Percentiles rank a stretch among this genome's conserved stretches.
Evolutionary conservation across 2,329 filamentous ascomycete genomes (phyloP).

Genomic region (Clarireedia monteithiana): DNA sequence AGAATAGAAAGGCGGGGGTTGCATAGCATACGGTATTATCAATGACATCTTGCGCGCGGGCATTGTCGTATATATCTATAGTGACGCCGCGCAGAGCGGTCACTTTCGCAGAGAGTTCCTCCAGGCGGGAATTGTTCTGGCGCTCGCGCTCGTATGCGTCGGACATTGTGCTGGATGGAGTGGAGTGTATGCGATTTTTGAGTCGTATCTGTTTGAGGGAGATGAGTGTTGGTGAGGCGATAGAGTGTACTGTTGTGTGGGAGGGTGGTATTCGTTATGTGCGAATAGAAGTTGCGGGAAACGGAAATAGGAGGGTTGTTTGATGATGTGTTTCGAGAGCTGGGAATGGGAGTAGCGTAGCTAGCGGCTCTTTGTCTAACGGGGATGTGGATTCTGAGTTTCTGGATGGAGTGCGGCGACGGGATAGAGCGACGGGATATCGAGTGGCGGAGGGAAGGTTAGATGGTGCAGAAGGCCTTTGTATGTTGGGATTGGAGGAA

Average conservation of each 20-base stretch:
- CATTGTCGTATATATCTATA: constrained; percentile 96
- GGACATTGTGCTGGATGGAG: constrained; percentile 43
- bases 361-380: too few relatives aligned
- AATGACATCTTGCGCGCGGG: constrained; percentile 78
- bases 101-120: constrained; percentile 86
- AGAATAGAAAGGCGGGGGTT: not conserved
- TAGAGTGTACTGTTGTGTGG: not conserved
- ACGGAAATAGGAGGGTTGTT: not conserved
- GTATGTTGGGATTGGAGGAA: too few relatives aligned
- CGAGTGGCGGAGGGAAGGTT: too few relatives aligned
- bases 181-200: constrained; percentile 11
- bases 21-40: constrained; percentile 65
- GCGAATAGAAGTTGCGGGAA: not conserved
- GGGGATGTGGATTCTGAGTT: too few relatives aligned
- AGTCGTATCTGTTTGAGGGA: not conserved
- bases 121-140: constrained; percentile 92
- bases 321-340: constrained; percentile 1
- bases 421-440: too few relatives aligned
- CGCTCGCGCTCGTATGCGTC: constrained; percentile 73
- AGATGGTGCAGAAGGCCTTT: too few relatives aligned
- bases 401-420: too few relatives aligned
- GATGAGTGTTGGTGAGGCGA: not conserved
- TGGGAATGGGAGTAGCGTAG: not conserved
- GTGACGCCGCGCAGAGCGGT: constrained; percentile 88
- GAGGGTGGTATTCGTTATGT: not conserved